Percentiles rank a stretch among this genome's conserved stretches.
Conservation (phyloP, 1,284 basidiomycete species). For the Moesziomyces aphidis region DNA sequence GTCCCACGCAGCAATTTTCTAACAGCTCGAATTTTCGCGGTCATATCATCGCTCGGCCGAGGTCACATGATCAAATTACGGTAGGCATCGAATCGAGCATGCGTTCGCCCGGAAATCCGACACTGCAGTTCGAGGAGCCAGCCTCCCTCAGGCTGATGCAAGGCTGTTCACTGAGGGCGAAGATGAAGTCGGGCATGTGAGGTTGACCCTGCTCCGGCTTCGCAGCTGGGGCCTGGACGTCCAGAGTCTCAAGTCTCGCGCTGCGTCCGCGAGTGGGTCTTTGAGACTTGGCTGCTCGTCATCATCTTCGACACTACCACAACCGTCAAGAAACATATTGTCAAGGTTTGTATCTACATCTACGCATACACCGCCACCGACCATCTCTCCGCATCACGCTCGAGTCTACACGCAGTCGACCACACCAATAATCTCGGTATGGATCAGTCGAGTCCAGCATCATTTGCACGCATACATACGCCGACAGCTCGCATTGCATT, state of each 20-base stretch:
- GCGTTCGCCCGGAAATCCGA: background rate
- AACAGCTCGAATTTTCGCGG: background rate
- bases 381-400: constrained; percentile 5
- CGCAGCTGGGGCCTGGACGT: too few relatives aligned
- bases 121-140: background rate
- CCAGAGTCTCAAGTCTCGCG: too few relatives aligned
- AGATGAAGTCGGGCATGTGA: background rate
- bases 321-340: constrained; percentile 52
- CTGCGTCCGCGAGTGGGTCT: constrained; percentile 2
- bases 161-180: too few relatives aligned
- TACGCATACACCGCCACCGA: constrained; percentile 5
- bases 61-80: constrained; percentile 2
- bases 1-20: background rate
- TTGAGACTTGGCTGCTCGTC: constrained; percentile 30
- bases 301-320: constrained; percentile 52
- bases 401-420: background rate
- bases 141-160: background rate
- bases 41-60: constrained; percentile 6
- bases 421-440: constrained; percentile 17
- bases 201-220: background rate
- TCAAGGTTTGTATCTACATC: constrained; percentile 44
- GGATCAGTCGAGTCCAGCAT: background rate
- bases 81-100: too few relatives aligned
- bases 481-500: background rate
- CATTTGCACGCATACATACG: background rate